Evolutionary conservation across 169 alveolate genomes (phyloP), one percentile per base, ranked within the genome.

Genomic region (Plasmodium gallinaceum): DNA sequence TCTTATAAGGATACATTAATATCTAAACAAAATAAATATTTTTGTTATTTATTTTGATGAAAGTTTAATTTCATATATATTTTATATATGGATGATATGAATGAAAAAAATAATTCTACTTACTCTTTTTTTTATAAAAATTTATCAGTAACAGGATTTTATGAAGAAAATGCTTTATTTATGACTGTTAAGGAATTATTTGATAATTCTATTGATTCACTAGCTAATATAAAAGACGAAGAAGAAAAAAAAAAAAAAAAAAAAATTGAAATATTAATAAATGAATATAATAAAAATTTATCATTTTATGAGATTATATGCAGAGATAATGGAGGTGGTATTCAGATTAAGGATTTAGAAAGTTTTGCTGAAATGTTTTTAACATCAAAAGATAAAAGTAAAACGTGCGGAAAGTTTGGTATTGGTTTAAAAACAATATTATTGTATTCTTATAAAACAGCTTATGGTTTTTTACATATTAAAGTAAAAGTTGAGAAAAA

Each of bases 161-260:
- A 64, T 70, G 92, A 86, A 52, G 92, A 86, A n/a, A 86, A 86
- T 46, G 86, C 88, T 39, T 69, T 86, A 32, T 86, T 86, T 70
- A 86, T 86, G 92, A 86, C 92, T 24, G 92, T 86, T 26, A 86
- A 86, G 69, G 92, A 86, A 64, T 74, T 86, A 48, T 86, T 86
- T 71, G 92, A 86, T 48, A 86, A 86, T 60, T 86, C 92, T 8
- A 61, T 86, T 39, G 92, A 86, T 86, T 87, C 92, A 0, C 37
- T 86, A 43, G 42, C 51, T 51, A 65, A 54, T 73, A 32, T 24
- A 37, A 64, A 64, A 8, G 26, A 14, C 20, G 61, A 46, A 0
- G 65, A 69, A 16, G 65, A 46, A 7, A 37, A 26, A n/a, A 37
- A 64, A 37, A 51, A 5, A 12, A 69, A 12, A 26, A 51, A 39